Conservation (phyloP, 2,329 filamentous ascomycete genomes). For the Didymella keratinophila region DNA sequence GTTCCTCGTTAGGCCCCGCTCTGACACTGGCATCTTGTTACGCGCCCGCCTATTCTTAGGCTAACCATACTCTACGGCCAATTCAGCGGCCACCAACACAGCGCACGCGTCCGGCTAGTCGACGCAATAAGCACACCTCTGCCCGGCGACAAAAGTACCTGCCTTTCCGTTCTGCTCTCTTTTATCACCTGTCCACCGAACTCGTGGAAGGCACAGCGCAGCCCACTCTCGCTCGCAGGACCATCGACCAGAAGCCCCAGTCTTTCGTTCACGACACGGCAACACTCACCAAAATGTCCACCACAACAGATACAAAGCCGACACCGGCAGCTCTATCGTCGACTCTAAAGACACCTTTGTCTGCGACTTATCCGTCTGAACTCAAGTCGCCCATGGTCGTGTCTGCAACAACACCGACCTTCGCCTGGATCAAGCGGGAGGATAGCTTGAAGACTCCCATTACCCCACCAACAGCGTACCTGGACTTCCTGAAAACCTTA, state of each 20-base stretch:
- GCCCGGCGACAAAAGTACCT: constrained; percentile 37
- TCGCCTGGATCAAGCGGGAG: constrained; percentile 69
- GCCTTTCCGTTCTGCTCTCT: constrained; percentile 35
- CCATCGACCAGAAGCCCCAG: constrained; percentile 31
- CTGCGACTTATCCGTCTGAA: constrained; percentile 64
- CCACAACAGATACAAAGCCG: constrained; percentile 54
- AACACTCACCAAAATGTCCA: constrained; percentile 45
- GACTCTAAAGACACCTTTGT: constrained; percentile 64
- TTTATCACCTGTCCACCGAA: constrained; percentile 33
- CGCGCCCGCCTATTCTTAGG: constrained; percentile 31
- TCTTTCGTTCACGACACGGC: constrained; percentile 43
- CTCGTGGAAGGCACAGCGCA: constrained; percentile 41
- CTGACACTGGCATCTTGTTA: constrained; percentile 24
- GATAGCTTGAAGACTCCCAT: constrained; percentile 80
- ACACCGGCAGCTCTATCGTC: constrained; percentile 35
- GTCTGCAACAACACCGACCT: constrained; percentile 55
- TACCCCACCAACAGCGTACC: constrained; percentile 87
- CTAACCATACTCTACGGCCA: constrained; percentile 37
- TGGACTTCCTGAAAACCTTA: constrained; percentile 89
- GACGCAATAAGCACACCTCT: constrained; percentile 45
- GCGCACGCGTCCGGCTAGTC: constrained; percentile 38
- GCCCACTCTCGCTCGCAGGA: constrained; percentile 33
- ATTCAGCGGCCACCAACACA: constrained; percentile 46
- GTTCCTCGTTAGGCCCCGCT: constrained; percentile 30
- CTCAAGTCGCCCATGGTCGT: constrained; percentile 70